These are phyloP conservation scores for Yarrowia sp. DNA, from an alignment of 805 yeast genomes.

Conservation along the genomic window DNA sequence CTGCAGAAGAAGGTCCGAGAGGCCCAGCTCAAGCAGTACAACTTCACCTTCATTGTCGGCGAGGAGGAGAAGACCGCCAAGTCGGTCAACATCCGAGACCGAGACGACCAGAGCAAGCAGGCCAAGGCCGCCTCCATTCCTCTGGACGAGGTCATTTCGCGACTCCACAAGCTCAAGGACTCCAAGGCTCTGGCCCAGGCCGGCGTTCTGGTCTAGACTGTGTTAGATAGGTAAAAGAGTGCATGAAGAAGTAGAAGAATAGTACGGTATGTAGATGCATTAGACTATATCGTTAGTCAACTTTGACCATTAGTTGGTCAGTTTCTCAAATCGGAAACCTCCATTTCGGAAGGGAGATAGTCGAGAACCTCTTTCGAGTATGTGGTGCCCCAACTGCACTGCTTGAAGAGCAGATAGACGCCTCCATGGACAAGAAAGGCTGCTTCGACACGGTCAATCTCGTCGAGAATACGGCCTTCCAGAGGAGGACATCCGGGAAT, in stretches of 20 bases:
- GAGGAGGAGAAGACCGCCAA: slow-evolving; percentile 83
- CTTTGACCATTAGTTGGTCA: background rate
- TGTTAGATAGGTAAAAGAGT: background rate
- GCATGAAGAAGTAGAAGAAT: no score
- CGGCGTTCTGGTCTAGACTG: slow-evolving; percentile 13
- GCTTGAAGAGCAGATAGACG: slow-evolving; percentile 1
- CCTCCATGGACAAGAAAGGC: slow-evolving; percentile 5
- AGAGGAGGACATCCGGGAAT: slow-evolving; percentile 14
- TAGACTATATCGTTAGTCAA: no score
- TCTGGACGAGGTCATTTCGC: slow-evolving; percentile 72
- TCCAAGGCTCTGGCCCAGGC: slow-evolving; percentile 51
- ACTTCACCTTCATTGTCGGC: slow-evolving; percentile 96
- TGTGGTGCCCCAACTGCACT: slow-evolving; percentile 11
- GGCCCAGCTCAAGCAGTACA: slow-evolving; percentile 93
- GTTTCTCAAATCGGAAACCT: background rate
- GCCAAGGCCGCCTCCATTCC: slow-evolving; percentile 82
- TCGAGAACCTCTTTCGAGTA: slow-evolving; percentile 7
- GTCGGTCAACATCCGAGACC: slow-evolving; percentile 93
- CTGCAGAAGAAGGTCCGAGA: slow-evolving; percentile 97
- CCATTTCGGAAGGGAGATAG: background rate
- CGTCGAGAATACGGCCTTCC: background rate
- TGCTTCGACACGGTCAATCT: background rate
- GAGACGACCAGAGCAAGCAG: slow-evolving; percentile 89
- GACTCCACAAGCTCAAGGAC: slow-evolving; percentile 70
- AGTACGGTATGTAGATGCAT: no score